Conservation (phyloP, 495 filamentous ascomycete genomes). For the Penicillium coprophilum region DNA sequence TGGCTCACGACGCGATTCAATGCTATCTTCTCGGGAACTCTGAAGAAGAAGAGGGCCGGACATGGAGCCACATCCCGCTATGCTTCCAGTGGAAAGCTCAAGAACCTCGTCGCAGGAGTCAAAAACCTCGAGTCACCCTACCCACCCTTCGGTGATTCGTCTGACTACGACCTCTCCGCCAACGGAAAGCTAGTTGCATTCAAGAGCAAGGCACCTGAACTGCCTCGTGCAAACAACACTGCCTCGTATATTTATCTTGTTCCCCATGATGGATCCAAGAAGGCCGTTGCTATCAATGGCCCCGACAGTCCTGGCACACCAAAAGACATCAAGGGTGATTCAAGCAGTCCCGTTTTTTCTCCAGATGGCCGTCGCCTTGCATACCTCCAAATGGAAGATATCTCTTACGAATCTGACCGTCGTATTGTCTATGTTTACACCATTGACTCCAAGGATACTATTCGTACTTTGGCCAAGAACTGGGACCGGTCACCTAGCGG, state of each 20-base stretch:
- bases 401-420: slow-evolving; percentile 38
- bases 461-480: slow-evolving; percentile 32
- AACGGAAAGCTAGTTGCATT: slow-evolving; percentile 43
- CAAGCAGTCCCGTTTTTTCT: slow-evolving; percentile 38
- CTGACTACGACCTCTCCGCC: slow-evolving; percentile 44
- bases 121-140: slow-evolving; percentile 48
- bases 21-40: slow-evolving; percentile 46
- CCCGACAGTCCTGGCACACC: slow-evolving; percentile 31
- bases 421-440: slow-evolving; percentile 38
- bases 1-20: slow-evolving; percentile 56
- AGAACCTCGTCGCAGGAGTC: slow-evolving; percentile 44
- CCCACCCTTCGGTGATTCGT: slow-evolving; percentile 41
- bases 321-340: slow-evolving; percentile 34
- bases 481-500: slow-evolving; percentile 43
- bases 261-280: slow-evolving; percentile 36
- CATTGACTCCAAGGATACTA: slow-evolving; percentile 30
- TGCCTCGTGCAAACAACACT: slow-evolving; percentile 40
- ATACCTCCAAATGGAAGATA: slow-evolving; percentile 44
- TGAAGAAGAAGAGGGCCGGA: slow-evolving; percentile 25
- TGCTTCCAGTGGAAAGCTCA: slow-evolving; percentile 23
- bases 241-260: slow-evolving; percentile 42
- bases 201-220: slow-evolving; percentile 45
- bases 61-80: slow-evolving; percentile 20
- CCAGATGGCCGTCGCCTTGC: slow-evolving; percentile 38
- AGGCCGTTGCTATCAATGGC: slow-evolving; percentile 36